These are phyloP conservation scores for Bidens hawaiensis DNA, from an alignment of 140 eudicot species.

Conservation along the genomic window DNA sequence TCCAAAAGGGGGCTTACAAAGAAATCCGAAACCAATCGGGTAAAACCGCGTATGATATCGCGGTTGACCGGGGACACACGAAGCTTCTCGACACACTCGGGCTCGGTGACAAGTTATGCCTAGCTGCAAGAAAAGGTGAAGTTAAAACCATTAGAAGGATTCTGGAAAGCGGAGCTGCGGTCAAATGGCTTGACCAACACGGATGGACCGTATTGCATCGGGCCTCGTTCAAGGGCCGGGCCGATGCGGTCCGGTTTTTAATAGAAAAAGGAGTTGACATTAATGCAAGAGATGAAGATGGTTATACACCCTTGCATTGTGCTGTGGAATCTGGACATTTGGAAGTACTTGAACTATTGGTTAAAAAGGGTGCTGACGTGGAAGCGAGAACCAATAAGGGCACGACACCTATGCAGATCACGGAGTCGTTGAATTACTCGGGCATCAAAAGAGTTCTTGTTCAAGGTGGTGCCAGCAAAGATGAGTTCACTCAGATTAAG, in stretches of 20 bases:
- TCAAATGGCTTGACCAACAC: constrained; percentile 66
- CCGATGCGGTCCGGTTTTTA: constrained; percentile 41
- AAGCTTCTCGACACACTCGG: constrained; percentile 54
- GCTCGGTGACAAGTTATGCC: constrained; percentile 50
- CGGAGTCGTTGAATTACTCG: constrained; percentile 53
- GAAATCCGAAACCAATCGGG: constrained; percentile 48
- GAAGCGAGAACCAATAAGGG: constrained; percentile 69
- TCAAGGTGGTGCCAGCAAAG: constrained; percentile 42
- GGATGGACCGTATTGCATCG: constrained; percentile 82
- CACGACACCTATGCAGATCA: constrained; percentile 50
- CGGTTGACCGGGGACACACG: constrained; percentile 61
- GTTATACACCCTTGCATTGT: constrained; percentile 67
- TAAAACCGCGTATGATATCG: constrained; percentile 70
- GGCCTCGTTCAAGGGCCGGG: constrained; percentile 60
- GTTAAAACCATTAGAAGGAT: constrained; percentile 39
- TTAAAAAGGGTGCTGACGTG: constrained; percentile 61
- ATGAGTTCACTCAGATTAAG: constrained; percentile 5
- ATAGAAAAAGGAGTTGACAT: constrained; percentile 57
- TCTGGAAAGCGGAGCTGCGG: constrained; percentile 55
- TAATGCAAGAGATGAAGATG: constrained; percentile 55
- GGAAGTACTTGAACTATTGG: constrained; percentile 56
- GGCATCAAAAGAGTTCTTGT: constrained; percentile 54
- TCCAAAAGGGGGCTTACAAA: constrained; percentile 71
- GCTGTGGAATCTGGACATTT: constrained; percentile 65
- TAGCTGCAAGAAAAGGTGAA: constrained; percentile 71